Base-by-base conservation (phyloP, 176 grass and related monocot genomes). In the Hordeum vulgare region DNA sequence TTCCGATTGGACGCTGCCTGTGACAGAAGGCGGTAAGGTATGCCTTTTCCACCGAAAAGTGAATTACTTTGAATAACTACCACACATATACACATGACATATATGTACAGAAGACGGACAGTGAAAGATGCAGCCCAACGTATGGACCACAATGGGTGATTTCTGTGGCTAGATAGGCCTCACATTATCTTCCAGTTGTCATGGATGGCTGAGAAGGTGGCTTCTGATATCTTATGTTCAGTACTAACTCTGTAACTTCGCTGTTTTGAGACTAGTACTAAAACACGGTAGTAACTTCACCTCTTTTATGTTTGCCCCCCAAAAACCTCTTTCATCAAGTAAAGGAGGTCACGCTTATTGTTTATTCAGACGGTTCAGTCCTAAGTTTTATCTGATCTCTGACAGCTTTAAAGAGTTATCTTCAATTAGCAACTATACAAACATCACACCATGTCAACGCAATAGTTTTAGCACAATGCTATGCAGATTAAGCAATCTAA, bases 151-250 rank as follows among this genome's bases (percentile, higher is more conserved):
- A 60, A 6, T 11, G 85, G 80, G 28, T 81, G 86, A 39, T 86
- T 89, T 84, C 23, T 56, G 86, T 91, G 80, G 88, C 84, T 79
- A 81, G 76, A 76, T 72, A 81, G 18, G 80, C 64, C 71, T 79
- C 51, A 81, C 83, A n/a, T 87, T 87, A 79, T 77, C 90, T 85
- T 79, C 83, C 73, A 82, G 41, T 82, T 85, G 18, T 42, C 60
- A 59, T 88, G 72, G 4, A 64, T 41, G 41, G 87, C 83, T 57
- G 75, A 89, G 31, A 86, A 66, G 3, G 79, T 80, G 28, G 9
- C 51, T 87, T 84, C 21, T 79, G 74, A 79, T 18, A 65, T 44
- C 8, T 2, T 2, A 62, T 23, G 4, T 72, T 73, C 13, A 5
- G 18, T 7, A 33, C 31, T 33, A 14, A 1, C 0, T 49, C 14